Conservation (phyloP, 768 basidiomycete species). For the Russula foetens region DNA sequence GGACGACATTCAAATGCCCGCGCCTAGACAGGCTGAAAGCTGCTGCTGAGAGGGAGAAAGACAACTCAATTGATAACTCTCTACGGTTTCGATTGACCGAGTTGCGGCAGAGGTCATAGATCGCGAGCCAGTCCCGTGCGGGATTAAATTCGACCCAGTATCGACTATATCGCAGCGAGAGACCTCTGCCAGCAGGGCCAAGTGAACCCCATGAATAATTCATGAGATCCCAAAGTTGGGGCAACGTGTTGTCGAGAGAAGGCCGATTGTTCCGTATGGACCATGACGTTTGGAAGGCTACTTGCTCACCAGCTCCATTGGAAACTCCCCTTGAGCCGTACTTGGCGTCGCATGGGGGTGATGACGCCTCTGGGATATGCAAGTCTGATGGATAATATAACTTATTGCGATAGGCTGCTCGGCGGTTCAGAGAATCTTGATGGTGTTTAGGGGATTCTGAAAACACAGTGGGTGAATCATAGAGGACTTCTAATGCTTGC, state of each 20-base stretch:
- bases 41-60: not conserved
- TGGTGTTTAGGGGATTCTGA: not conserved
- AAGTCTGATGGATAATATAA: not conserved
- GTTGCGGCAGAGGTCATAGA: too few species aligned
- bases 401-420: not conserved
- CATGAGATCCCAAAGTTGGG: too few species aligned
- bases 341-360: not conserved
- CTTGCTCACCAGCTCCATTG: not conserved
- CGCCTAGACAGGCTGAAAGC: not conserved
- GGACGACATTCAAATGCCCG: not conserved
- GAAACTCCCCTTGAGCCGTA: not conserved
- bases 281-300: too few species aligned
- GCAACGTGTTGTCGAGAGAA: too few species aligned
- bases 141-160: slow-evolving; percentile 2
- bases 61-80: too few species aligned
- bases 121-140: not conserved
- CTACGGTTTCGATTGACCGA: too few species aligned
- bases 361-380: not conserved
- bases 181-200: not conserved
- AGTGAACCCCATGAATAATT: too few species aligned
- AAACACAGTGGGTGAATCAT: not conserved
- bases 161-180: not conserved
- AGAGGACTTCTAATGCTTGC: not conserved
- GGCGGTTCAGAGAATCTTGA: not conserved
- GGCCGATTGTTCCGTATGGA: too few species aligned